These are phyloP conservation scores for Mycena indigotica DNA, from an alignment of 768 basidiomycete species.

Conservation along the genomic window DNA sequence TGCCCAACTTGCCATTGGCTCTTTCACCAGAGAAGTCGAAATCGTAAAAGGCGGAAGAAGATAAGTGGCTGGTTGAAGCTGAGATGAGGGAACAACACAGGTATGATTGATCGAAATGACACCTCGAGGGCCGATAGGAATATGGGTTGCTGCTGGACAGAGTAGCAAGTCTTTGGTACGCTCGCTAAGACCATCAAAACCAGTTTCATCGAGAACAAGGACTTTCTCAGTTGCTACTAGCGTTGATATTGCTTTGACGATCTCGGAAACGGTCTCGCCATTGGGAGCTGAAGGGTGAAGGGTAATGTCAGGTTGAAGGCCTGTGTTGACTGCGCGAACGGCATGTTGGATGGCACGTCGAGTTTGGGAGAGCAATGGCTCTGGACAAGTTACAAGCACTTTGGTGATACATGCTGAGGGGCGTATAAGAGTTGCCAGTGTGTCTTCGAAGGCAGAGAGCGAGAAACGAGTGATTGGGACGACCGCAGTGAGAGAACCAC, in stretches of 20 bases:
- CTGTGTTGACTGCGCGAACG: slow-evolving; percentile 30
- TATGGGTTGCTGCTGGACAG: slow-evolving; percentile 36
- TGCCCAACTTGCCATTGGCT: slow-evolving; percentile 25
- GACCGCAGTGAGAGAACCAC: slow-evolving; percentile 47
- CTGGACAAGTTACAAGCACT: slow-evolving; percentile 51
- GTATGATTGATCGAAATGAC: slow-evolving; percentile 29
- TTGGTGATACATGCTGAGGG: slow-evolving; percentile 40
- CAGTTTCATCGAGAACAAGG: slow-evolving; percentile 53
- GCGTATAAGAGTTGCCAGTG: slow-evolving; percentile 43
- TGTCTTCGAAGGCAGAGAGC: slow-evolving; percentile 32
- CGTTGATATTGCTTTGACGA: slow-evolving; percentile 37
- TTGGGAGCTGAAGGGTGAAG: slow-evolving; percentile 35
- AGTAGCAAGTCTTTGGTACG: slow-evolving; percentile 43
- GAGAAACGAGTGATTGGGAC: slow-evolving; percentile 47
- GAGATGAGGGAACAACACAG: slow-evolving; percentile 34
- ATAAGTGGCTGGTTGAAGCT: slow-evolving; percentile 45
- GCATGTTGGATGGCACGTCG: slow-evolving; percentile 37
- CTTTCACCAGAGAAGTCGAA: slow-evolving; percentile 34
- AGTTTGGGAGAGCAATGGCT: slow-evolving; percentile 35
- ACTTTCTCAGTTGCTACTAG: slow-evolving; percentile 50
- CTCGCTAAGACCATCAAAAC: slow-evolving; percentile 37
- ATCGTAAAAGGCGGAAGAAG: slow-evolving; percentile 65
- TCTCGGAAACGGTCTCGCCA: slow-evolving; percentile 26
- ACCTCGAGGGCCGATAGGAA: slow-evolving; percentile 48
- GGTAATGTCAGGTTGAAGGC: slow-evolving; percentile 45